Conservation (phyloP, 257 asterid genomes). For the Jaltomata sinuosa region DNA sequence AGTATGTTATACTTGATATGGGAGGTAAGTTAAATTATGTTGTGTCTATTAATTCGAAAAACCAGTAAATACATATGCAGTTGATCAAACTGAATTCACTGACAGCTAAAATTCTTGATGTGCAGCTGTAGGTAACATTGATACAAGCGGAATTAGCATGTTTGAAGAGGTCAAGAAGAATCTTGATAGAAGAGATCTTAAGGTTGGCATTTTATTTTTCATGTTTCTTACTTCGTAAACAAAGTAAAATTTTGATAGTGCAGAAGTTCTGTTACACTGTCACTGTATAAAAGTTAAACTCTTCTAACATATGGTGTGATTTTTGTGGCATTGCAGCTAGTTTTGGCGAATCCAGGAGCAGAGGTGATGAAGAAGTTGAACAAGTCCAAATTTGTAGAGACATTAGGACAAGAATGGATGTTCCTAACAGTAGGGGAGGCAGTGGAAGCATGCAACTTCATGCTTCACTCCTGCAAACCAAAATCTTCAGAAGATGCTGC, state of each 20-base stretch:
- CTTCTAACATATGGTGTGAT: neutral
- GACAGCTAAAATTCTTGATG: neutral
- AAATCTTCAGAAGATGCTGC: slow-evolving; percentile 10
- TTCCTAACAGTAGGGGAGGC: slow-evolving; percentile 88
- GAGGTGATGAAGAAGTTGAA: slow-evolving; percentile 92
- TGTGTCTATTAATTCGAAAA: neutral
- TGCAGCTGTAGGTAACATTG: slow-evolving; percentile 95
- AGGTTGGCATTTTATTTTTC: slow-evolving; percentile 21
- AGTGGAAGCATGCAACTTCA: slow-evolving; percentile 73
- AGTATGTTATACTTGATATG: slow-evolving; percentile 70
- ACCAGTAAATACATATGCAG: neutral
- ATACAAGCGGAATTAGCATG: slow-evolving; percentile 96
- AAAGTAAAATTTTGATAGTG: neutral
- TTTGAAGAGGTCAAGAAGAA: slow-evolving; percentile 73
- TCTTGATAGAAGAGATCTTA: slow-evolving; percentile 64
- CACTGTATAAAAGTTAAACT: neutral
- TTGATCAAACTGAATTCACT: neutral
- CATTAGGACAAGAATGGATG: slow-evolving; percentile 77
- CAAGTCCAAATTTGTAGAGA: slow-evolving; percentile 64
- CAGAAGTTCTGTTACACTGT: neutral
- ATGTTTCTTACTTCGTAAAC: neutral
- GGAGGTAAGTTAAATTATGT: slow-evolving; percentile 41
- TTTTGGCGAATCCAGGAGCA: slow-evolving; percentile 64
- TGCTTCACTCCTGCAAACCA: slow-evolving; percentile 61
- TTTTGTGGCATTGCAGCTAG: slow-evolving; percentile 33